Conservation (phyloP, 2,329 filamentous ascomycete species). For the Lasiodiplodia sp. region DNA sequence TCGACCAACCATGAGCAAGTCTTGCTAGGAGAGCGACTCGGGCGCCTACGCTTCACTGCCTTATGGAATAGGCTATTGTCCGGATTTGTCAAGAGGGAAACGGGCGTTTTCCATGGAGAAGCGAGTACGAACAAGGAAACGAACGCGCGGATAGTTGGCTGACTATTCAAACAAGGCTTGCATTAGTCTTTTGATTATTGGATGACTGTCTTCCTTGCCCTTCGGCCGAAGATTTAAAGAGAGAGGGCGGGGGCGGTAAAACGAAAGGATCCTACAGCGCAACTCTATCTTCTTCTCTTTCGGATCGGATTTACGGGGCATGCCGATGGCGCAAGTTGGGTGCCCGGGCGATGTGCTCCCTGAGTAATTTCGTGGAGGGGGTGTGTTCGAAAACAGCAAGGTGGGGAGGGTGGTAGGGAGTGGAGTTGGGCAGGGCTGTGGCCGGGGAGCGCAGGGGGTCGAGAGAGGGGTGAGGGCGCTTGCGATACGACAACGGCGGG, state of each 20-base stretch:
- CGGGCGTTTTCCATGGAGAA: neutral
- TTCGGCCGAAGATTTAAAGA: neutral
- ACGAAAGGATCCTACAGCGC: neutral
- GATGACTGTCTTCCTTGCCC: neutral
- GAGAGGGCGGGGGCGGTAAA: neutral
- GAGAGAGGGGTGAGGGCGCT: neutral
- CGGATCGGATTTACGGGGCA: conserved; percentile 21
- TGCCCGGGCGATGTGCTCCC: neutral
- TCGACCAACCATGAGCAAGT: neutral
- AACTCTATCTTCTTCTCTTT: neutral
- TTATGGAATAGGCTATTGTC: neutral
- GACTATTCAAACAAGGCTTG: neutral
- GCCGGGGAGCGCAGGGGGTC: neutral
- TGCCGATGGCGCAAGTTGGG: neutral
- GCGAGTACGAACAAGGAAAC: neutral
- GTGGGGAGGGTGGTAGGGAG: neutral
- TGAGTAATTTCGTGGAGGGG: conserved; percentile 3
- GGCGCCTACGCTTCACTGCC: neutral
- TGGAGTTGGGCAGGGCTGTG: neutral
- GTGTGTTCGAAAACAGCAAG: neutral
- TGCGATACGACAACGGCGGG: neutral
- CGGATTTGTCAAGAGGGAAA: neutral
- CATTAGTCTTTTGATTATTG: neutral
- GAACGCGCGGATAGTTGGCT: neutral
- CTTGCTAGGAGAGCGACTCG: neutral